Evolutionary conservation across 371 early-diverging fungal genomes (phyloP).

Genomic region (Saksenaea vasiformis): DNA sequence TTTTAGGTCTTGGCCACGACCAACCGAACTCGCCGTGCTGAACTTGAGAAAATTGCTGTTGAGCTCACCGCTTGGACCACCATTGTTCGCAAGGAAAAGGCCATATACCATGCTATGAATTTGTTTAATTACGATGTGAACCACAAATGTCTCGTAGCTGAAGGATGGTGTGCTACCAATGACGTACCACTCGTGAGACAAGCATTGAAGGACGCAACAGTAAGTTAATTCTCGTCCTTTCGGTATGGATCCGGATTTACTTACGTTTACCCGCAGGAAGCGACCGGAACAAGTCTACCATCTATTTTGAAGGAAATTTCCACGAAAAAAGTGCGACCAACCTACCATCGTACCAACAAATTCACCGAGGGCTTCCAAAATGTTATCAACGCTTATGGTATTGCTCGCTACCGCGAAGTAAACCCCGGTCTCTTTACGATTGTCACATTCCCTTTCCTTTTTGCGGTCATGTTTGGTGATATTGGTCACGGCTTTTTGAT

Average conservation of each 20-base stretch:
- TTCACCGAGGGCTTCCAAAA: constrained; percentile 97
- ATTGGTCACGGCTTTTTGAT: constrained; percentile 97
- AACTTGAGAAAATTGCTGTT: constrained; percentile 82
- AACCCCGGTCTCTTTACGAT: constrained; percentile 99
- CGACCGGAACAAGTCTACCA: constrained; percentile 84
- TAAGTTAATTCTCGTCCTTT: constrained; percentile 28
- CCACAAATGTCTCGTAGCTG: constrained; percentile 94
- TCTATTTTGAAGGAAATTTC: constrained; percentile 84
- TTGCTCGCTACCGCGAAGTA: constrained; percentile 98
- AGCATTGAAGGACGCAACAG: constrained; percentile 82
- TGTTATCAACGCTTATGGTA: constrained; percentile 98
- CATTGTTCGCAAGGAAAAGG: constrained; percentile 95
- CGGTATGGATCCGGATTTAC: not conserved
- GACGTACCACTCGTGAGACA: constrained; percentile 79
- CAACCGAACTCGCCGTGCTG: constrained; percentile 78
- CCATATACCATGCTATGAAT: constrained; percentile 96
- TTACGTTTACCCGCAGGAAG: constrained; percentile 53
- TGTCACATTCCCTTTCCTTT: constrained; percentile 99
- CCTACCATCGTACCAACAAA: constrained; percentile 94
- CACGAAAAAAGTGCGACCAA: constrained; percentile 92
- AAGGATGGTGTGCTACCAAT: constrained; percentile 96
- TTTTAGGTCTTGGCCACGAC: constrained; percentile 81
- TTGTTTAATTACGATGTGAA: constrained; percentile 90
- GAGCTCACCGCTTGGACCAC: constrained; percentile 86
- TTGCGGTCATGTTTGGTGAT: constrained; percentile 99